These are phyloP conservation scores for Haberlea rhodopensis DNA, from an alignment of 257 asterid genomes.

Conservation along the genomic window DNA sequence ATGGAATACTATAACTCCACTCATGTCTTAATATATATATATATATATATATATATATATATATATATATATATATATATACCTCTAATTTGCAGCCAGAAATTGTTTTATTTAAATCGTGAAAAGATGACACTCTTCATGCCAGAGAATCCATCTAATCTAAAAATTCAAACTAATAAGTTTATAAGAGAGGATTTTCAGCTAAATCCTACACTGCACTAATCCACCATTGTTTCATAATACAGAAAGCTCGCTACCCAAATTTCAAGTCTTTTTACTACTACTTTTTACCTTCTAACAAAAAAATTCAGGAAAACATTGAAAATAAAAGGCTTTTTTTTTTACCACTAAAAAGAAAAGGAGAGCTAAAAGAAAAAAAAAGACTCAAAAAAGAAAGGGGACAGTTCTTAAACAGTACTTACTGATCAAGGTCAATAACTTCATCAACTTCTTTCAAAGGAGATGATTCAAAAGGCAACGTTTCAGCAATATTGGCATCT, in stretches of 20 bases:
- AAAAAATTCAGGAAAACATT: constrained; percentile 13
- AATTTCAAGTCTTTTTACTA: background rate
- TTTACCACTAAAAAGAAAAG: constrained; percentile 1
- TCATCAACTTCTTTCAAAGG: constrained; percentile 30
- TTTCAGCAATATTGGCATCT: constrained; percentile 32
- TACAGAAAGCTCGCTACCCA: background rate
- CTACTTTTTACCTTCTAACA: background rate
- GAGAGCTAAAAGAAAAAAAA: too few species aligned
- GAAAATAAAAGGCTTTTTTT: constrained; percentile 22
- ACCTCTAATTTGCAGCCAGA: background rate
- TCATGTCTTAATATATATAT: background rate
- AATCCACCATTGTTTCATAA: background rate
- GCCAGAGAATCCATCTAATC: background rate
- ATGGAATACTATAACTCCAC: background rate
- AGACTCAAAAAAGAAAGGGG: background rate
- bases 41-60: too few species aligned
- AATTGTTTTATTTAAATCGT: background rate
- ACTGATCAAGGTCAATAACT: constrained; percentile 79
- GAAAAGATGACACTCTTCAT: background rate
- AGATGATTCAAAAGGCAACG: constrained; percentile 30
- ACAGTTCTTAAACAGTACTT: constrained; percentile 32
- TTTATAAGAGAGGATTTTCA: too few species aligned
- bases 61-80: too few species aligned
- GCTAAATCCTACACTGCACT: background rate
- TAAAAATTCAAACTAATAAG: too few species aligned